These are phyloP conservation scores for Spiraea crenata DNA, from an alignment of 331 rosid genomes.

Conservation along the genomic window DNA sequence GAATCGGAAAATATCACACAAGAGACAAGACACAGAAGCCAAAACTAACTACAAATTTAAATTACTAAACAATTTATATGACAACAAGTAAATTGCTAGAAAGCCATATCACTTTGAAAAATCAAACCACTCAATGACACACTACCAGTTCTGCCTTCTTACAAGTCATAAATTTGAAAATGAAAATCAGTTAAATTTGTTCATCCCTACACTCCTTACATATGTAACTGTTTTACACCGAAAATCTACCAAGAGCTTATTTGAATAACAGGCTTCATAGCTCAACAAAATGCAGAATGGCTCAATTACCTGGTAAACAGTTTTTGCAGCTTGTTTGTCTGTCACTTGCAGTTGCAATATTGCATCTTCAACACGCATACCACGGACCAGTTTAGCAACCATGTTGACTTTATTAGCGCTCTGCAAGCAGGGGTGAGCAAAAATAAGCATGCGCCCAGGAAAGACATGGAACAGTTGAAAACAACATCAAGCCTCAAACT, in stretches of 20 bases:
- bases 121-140: background rate
- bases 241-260: background rate
- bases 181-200: background rate
- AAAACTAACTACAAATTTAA: background rate
- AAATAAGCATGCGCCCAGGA: background rate
- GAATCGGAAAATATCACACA: background rate
- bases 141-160: background rate
- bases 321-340: conserved; percentile 79
- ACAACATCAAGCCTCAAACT: background rate
- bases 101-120: background rate
- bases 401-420: conserved; percentile 88
- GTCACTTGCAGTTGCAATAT: conserved; percentile 75
- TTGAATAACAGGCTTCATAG: background rate
- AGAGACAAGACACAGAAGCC: background rate
- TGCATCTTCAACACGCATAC: conserved; percentile 98
- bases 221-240: background rate
- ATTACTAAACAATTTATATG: background rate
- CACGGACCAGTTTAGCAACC: conserved; percentile 91
- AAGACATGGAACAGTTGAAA: background rate
- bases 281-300: conserved; percentile 5
- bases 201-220: background rate
- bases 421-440: conserved; percentile 30
- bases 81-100: background rate
- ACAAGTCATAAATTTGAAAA: background rate
- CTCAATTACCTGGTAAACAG: conserved; percentile 71